Evolutionary conservation across 2,329 filamentous ascomycete genomes (phyloP).

Genomic region (Tothia fuscella): DNA sequence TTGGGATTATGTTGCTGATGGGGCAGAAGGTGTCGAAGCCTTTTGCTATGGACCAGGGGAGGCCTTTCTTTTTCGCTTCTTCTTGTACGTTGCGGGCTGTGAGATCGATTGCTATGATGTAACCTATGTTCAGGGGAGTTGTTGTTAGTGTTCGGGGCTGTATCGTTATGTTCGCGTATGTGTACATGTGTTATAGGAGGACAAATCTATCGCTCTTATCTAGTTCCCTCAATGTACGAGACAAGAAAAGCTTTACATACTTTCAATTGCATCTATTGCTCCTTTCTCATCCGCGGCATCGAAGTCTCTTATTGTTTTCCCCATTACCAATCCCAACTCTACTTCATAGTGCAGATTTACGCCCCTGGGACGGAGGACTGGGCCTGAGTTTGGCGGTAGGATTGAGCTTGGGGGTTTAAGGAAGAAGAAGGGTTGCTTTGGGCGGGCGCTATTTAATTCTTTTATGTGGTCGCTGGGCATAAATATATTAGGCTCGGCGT

Average conservation of each 20-base stretch:
- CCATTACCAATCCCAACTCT: slow-evolving; percentile 81
- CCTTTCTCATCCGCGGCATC: slow-evolving; percentile 59
- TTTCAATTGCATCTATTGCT: slow-evolving; percentile 72
- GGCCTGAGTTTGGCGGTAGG: slow-evolving; percentile 63
- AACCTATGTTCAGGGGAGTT: slow-evolving; percentile 42
- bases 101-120: slow-evolving; percentile 91
- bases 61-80: slow-evolving; percentile 91
- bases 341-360: slow-evolving; percentile 90
- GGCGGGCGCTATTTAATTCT: slow-evolving; percentile 76
- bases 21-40: slow-evolving; percentile 97
- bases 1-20: slow-evolving; percentile 68
- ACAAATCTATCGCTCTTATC: not conserved
- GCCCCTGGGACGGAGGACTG: slow-evolving; percentile 70
- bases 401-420: slow-evolving; percentile 86
- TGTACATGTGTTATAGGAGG: no score
- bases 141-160: not conserved
- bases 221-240: not conserved
- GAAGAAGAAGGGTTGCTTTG: slow-evolving; percentile 98
- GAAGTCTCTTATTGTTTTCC: slow-evolving; percentile 66
- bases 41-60: slow-evolving; percentile 94
- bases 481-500: slow-evolving; percentile 1
- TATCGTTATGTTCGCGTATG: no score
- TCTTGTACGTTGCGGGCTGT: slow-evolving; percentile 92
- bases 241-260: slow-evolving; percentile 33
- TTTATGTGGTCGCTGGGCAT: slow-evolving; percentile 69